These are phyloP conservation scores for Phytophthora brassicae DNA, from an alignment of 352 stramenopile genomes.

Conservation along the genomic window DNA sequence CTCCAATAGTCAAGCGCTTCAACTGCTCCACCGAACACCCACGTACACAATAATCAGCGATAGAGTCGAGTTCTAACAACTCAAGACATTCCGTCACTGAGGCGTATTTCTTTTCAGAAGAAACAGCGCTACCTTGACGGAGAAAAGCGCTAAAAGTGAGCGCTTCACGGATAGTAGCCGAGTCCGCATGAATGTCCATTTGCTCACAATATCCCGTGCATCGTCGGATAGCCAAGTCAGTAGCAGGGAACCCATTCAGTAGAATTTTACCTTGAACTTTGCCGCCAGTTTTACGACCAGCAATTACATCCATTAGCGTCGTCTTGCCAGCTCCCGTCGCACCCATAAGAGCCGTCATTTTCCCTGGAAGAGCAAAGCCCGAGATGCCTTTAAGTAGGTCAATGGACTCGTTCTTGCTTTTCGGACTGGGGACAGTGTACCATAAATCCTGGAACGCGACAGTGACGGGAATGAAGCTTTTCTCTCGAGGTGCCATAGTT, in stretches of 20 bases:
- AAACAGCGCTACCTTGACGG: slow-evolving; percentile 42
- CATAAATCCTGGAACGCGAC: slow-evolving; percentile 43
- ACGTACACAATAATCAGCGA: slow-evolving; percentile 42
- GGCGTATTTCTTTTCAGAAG: slow-evolving; percentile 32
- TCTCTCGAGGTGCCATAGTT: slow-evolving; percentile 8
- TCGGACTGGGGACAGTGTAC: slow-evolving; percentile 43
- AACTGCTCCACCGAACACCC: slow-evolving; percentile 44
- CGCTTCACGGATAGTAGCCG: slow-evolving; percentile 84
- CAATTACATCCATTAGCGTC: slow-evolving; percentile 92
- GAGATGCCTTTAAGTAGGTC: slow-evolving; percentile 77
- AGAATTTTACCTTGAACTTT: slow-evolving; percentile 55
- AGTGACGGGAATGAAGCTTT: slow-evolving; percentile 35
- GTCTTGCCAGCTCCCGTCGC: slow-evolving; percentile 83
- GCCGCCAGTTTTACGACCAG: slow-evolving; percentile 85
- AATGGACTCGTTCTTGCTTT: slow-evolving; percentile 31
- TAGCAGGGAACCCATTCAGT: slow-evolving; percentile 40
- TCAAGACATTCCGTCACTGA: slow-evolving; percentile 47
- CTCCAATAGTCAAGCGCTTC: slow-evolving; percentile 70
- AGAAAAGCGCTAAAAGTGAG: slow-evolving; percentile 89
- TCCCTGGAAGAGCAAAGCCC: slow-evolving; percentile 50
- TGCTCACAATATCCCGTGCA: slow-evolving; percentile 60
- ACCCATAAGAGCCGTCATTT: slow-evolving; percentile 68
- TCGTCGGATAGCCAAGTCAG: slow-evolving; percentile 37
- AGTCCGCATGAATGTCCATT: slow-evolving; percentile 83
- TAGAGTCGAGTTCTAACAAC: slow-evolving; percentile 39